Evolutionary conservation across 805 yeast genomes (phyloP).

Genomic region (Metschnikowia sp.): DNA sequence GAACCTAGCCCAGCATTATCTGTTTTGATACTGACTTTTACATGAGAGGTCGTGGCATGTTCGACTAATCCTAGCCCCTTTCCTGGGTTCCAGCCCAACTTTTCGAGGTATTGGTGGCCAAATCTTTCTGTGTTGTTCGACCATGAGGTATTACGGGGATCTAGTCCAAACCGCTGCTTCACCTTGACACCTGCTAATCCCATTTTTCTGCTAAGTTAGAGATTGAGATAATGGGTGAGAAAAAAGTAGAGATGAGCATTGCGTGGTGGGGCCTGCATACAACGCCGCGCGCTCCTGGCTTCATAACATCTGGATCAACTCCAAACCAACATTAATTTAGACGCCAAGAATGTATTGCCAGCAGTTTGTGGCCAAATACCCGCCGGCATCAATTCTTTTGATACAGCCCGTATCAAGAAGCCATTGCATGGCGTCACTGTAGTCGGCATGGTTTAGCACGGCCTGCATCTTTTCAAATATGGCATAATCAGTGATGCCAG

Average conservation of each 20-base stretch:
- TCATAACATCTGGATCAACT: not conserved
- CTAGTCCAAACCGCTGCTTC: conserved; percentile 83
- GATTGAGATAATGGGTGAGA: not conserved
- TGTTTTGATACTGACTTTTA: conserved; percentile 76
- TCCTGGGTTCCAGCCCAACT: conserved; percentile 92
- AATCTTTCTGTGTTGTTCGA: conserved; percentile 79
- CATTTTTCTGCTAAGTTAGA: conserved; percentile 40
- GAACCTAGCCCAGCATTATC: conserved; percentile 91
- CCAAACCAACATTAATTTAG: not conserved
- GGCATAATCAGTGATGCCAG: conserved; percentile 28
- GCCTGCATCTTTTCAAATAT: conserved; percentile 27
- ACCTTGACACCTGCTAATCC: conserved; percentile 79
- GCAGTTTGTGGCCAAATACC: conserved; percentile 40
- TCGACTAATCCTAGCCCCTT: conserved; percentile 72
- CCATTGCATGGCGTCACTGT: conserved; percentile 32
- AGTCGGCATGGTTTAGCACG: conserved; percentile 30
- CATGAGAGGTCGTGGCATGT: conserved; percentile 73
- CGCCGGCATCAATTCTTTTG: conserved; percentile 28
- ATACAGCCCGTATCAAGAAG: conserved; percentile 41
- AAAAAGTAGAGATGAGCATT: conserved; percentile 5
- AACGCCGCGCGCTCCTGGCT: not conserved
- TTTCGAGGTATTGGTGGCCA: conserved; percentile 81
- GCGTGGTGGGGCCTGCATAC: not conserved
- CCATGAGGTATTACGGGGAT: conserved; percentile 95
- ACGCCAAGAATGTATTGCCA: conserved; percentile 47